A percentile compares a stretch with the other conserved stretches of the same genome.
Conservation (phyloP, 257 asterid genomes). For the Parsonsia alboflavescens region DNA sequence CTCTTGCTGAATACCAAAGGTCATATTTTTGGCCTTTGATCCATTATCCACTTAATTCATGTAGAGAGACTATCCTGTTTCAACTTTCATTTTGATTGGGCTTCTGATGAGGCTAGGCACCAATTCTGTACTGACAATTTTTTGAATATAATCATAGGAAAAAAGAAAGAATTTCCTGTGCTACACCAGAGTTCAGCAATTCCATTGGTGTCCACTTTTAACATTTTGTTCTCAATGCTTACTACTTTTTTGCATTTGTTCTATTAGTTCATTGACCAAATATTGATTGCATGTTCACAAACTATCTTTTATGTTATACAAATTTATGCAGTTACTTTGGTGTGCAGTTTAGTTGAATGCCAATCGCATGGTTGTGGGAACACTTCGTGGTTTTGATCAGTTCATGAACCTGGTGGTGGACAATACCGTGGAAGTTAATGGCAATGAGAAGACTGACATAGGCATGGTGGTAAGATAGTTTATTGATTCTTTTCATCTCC, state of each 20-base stretch:
- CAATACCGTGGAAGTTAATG: slow-evolving; percentile 87
- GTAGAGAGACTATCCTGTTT: not conserved
- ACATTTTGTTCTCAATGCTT: not conserved
- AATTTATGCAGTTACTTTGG: not conserved
- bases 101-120: not conserved
- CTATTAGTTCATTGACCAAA: not conserved
- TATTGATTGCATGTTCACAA: not conserved
- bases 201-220: not conserved
- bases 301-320: not conserved
- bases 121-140: not conserved
- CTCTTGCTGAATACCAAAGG: not conserved
- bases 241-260: not conserved
- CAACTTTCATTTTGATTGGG: not conserved
- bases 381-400: slow-evolving; percentile 92
- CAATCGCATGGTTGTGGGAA: slow-evolving; percentile 78
- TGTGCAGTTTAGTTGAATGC: slow-evolving; percentile 72
- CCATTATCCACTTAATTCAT: not conserved
- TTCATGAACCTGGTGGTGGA: slow-evolving; percentile 83
- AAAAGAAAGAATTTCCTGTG: not conserved
- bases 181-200: not conserved
- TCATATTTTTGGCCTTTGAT: not conserved
- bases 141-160: not conserved
- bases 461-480: slow-evolving; percentile 86
- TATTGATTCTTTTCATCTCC: not conserved
- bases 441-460: slow-evolving; percentile 77